These are phyloP conservation scores for Taxillus chinensis DNA, from an alignment of 164 flowering plant genomes.

Conservation along the genomic window DNA sequence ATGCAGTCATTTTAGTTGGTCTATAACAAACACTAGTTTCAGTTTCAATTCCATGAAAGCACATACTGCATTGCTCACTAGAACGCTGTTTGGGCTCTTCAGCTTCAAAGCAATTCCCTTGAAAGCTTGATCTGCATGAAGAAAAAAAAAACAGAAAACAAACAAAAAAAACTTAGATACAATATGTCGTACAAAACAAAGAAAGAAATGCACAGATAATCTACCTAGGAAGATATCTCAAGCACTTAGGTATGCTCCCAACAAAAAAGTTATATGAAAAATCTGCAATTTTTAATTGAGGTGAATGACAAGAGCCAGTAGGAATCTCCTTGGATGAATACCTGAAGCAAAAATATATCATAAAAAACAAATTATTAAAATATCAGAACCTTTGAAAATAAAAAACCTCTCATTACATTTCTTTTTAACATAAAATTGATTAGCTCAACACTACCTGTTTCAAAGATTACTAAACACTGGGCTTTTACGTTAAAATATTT, in stretches of 20 bases:
- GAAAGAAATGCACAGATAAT: constrained; percentile 5
- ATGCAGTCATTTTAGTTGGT: too few relatives aligned
- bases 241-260: constrained; percentile 75
- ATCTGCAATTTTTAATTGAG: constrained; percentile 58
- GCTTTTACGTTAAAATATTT: too few relatives aligned
- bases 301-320: constrained; percentile 53
- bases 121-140: constrained; percentile 62
- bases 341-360: constrained; percentile 34
- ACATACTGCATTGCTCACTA: constrained; percentile 59
- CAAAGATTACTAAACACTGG: not conserved
- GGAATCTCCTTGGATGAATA: constrained; percentile 27
- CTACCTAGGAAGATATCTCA: constrained; percentile 72
- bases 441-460: not conserved
- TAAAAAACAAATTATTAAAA: not conserved
- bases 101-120: constrained; percentile 71
- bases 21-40: too few relatives aligned
- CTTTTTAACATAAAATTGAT: not conserved
- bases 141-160: too few relatives aligned
- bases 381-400: not conserved
- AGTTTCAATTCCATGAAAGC: too few relatives aligned
- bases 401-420: not conserved
- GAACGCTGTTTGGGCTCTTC: constrained; percentile 59
- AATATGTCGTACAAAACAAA: not conserved
- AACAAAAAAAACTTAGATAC: constrained; percentile 2
- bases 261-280: constrained; percentile 71